Evolutionary conservation across 2,329 filamentous ascomycete genomes (phyloP).

Genomic region (Trichocomaceae sp.): DNA sequence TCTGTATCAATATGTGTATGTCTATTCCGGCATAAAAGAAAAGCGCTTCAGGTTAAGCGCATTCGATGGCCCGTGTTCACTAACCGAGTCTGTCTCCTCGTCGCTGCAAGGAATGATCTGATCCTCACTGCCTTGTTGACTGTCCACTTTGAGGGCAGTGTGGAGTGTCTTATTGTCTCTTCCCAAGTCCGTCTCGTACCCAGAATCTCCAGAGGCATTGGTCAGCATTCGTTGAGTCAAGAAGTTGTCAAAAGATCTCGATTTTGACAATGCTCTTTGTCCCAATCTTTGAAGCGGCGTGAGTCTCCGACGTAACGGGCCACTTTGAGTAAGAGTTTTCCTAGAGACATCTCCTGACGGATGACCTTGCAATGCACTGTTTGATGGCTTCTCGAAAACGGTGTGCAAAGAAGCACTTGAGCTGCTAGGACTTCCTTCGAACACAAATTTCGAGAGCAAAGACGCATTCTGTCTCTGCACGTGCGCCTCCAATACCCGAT

Average conservation of each 20-base stretch:
- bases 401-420: not conserved
- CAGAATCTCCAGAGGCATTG: conserved; percentile 11
- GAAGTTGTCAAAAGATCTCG: conserved; percentile 29
- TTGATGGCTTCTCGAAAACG: not conserved
- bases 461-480: conserved; percentile 31
- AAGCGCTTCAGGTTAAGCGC: conserved; percentile 33
- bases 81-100: conserved; percentile 28
- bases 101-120: conserved; percentile 47
- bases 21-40: conserved; percentile 26
- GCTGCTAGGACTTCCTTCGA: conserved; percentile 17
- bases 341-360: conserved; percentile 2
- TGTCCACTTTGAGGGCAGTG: not conserved
- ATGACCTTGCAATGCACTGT: not conserved
- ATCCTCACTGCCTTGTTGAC: conserved; percentile 45
- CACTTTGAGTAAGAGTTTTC: conserved; percentile 3
- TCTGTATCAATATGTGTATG: not conserved
- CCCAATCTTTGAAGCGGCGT: conserved; percentile 39
- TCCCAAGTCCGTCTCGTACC: conserved; percentile 16
- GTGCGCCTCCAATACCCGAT: conserved; percentile 31
- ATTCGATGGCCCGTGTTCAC: conserved; percentile 12
- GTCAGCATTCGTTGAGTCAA: conserved; percentile 15
- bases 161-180: not conserved
- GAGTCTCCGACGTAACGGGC: conserved; percentile 20
- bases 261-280: conserved; percentile 33
- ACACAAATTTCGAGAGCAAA: conserved; percentile 32